phyloP scores from a whole-genome alignment of 108 stramenopile genomes.

The Skeletonema marinoi region DNA sequence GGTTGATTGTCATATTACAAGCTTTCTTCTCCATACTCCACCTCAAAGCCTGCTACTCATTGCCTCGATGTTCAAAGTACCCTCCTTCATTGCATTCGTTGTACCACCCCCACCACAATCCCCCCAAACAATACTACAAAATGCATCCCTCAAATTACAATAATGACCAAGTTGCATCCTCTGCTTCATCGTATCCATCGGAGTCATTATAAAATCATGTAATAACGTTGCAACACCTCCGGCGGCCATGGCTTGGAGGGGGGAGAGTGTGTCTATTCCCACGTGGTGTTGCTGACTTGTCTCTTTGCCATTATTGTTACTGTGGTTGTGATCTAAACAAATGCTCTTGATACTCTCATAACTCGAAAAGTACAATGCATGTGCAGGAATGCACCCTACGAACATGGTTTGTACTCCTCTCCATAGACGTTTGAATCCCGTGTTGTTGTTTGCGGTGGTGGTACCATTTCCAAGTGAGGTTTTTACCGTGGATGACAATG shows the following conservation, averaged over 20 bases:
- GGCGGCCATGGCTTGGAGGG: constrained; percentile 60
- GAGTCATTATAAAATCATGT: constrained; percentile 97
- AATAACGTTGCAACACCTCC: constrained; percentile 89
- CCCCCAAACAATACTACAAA: constrained; percentile 54
- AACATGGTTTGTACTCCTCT: constrained; percentile 96
- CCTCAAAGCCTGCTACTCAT: too few species aligned
- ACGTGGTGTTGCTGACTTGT: constrained; percentile 11
- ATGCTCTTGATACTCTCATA: constrained; percentile 87
- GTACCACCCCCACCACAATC: background rate
- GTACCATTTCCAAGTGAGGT: background rate
- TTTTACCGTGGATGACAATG: background rate
- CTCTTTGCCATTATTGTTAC: background rate
- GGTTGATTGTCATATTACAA: too few species aligned
- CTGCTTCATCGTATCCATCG: constrained; percentile 99
- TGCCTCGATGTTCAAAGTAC: too few species aligned
- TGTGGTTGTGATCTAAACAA: constrained; percentile 19
- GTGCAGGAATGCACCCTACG: constrained; percentile 96
- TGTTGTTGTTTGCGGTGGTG: background rate
- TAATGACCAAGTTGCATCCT: constrained; percentile 98
- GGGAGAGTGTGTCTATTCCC: constrained; percentile 18
- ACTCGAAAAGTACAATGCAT: constrained; percentile 95
- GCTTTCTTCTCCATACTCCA: too few species aligned
- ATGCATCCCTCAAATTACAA: constrained; percentile 67
- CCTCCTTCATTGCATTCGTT: background rate
- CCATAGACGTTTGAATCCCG: constrained; percentile 85